Conservation (phyloP, 2,329 filamentous ascomycete genomes). For the Talaromyces sp. region DNA sequence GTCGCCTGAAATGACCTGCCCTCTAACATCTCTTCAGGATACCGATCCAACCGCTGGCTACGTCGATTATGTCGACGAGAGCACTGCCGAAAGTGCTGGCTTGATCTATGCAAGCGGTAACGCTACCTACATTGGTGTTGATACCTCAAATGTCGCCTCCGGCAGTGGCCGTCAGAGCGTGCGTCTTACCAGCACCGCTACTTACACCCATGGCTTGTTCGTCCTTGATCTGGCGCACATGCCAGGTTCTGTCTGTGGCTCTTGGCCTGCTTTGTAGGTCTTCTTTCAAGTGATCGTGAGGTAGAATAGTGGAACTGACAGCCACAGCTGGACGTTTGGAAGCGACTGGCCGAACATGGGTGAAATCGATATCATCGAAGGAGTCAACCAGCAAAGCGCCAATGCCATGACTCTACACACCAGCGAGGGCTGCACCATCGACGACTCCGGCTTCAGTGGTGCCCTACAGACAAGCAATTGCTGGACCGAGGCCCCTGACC, state of each 20-base stretch:
- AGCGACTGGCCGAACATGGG: slow-evolving; percentile 66
- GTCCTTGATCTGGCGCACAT: slow-evolving; percentile 71
- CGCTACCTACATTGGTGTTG: slow-evolving; percentile 64
- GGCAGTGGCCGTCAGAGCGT: slow-evolving; percentile 64
- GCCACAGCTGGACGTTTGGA: slow-evolving; percentile 54
- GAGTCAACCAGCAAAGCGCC: slow-evolving; percentile 60
- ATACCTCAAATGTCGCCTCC: slow-evolving; percentile 56
- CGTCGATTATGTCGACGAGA: slow-evolving; percentile 63
- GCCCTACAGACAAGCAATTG: slow-evolving; percentile 55
- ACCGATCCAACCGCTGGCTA: slow-evolving; percentile 70
- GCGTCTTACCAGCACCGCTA: slow-evolving; percentile 63
- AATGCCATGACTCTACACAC: slow-evolving; percentile 69
- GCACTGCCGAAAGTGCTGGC: slow-evolving; percentile 55
- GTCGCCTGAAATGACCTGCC: not conserved
- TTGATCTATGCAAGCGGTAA: slow-evolving; percentile 57
- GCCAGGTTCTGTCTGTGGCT: slow-evolving; percentile 66
- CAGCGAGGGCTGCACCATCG: slow-evolving; percentile 55
- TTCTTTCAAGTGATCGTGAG: too few relatives aligned
- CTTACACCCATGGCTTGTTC: slow-evolving; percentile 64
- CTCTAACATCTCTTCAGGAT: slow-evolving; percentile 26
- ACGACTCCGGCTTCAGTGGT: slow-evolving; percentile 47
- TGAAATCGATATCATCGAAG: slow-evolving; percentile 79
- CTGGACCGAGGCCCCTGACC: slow-evolving; percentile 46
- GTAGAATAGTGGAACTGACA: not conserved
- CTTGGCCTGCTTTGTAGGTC: slow-evolving; percentile 66